Percentiles rank a stretch among this genome's conserved stretches.
Conservation (phyloP, 305 asterid genomes). For the Euphrasia arctica region DNA sequence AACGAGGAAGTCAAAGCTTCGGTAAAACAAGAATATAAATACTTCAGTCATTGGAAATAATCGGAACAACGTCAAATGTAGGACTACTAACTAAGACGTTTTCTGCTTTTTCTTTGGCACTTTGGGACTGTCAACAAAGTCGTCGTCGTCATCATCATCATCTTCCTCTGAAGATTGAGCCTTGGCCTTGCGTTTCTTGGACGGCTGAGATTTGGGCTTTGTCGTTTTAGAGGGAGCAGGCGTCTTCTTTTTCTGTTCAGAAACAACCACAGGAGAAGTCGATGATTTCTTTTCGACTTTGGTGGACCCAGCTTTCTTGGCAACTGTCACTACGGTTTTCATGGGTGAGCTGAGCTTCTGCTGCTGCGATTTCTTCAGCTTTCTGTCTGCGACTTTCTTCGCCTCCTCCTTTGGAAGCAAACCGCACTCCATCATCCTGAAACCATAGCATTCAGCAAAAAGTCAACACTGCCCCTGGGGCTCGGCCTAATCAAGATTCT, state of each 20-base stretch:
- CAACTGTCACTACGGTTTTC: conserved; percentile 28
- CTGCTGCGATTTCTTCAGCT: not conserved
- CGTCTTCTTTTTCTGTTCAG: conserved; percentile 42
- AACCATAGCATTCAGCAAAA: no score
- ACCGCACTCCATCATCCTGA: conserved; percentile 35
- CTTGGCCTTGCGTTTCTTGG: conserved; percentile 50
- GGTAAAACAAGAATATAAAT: not conserved
- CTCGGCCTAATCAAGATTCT: conserved; percentile 49
- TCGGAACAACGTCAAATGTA: not conserved
- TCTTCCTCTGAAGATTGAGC: conserved; percentile 46
- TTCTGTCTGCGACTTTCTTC: no score
- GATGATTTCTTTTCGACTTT: conserved; percentile 38
- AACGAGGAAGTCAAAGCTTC: not conserved
- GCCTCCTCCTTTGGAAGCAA: no score
- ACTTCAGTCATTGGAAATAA: not conserved
- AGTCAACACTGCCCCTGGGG: conserved; percentile 41
- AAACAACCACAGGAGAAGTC: conserved; percentile 27
- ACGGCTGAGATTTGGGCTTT: conserved; percentile 30
- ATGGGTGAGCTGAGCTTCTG: conserved; percentile 65
- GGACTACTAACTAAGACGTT: conserved; percentile 26
- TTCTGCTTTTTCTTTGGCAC: conserved; percentile 48
- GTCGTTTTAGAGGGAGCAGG: conserved; percentile 34
- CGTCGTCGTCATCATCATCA: conserved; percentile 35
- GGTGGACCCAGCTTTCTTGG: conserved; percentile 5
- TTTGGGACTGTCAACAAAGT: conserved; percentile 35